These are phyloP conservation scores for Blepharisma stoltei DNA, from an alignment of 73 alveolate genomes.

Conservation along the genomic window DNA sequence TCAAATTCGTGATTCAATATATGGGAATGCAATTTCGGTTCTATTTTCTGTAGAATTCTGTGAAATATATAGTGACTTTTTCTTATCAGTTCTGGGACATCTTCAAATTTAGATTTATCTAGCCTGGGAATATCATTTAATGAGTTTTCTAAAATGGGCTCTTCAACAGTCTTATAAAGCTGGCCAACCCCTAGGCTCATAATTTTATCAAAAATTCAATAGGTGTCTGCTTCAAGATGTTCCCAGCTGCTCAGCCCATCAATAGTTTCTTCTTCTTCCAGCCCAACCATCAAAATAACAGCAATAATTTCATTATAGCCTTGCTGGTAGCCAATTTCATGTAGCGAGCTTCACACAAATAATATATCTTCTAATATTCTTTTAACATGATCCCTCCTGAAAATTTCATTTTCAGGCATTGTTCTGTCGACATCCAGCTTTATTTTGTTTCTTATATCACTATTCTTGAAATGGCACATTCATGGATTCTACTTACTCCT, in stretches of 20 bases:
- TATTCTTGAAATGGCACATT: not conserved
- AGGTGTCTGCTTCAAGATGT: not conserved
- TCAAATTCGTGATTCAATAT: constrained; percentile 36
- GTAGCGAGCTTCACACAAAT: not conserved
- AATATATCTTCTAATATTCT: not conserved
- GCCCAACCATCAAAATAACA: not conserved
- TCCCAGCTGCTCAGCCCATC: not conserved
- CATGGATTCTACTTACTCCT: not conserved
- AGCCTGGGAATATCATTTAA: not conserved
- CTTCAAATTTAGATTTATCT: not conserved
- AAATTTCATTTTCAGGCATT: not conserved
- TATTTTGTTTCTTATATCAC: not conserved
- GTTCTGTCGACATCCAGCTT: not conserved
- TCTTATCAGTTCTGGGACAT: not conserved
- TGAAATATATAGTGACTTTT: not conserved
- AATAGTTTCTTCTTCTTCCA: not conserved
- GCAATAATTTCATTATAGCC: not conserved
- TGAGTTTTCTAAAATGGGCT: not conserved
- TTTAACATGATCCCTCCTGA: not conserved
- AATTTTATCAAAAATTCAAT: not conserved
- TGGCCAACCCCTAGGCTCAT: not conserved
- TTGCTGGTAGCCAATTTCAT: not conserved
- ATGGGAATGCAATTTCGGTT: constrained; percentile 29
- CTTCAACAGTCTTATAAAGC: not conserved
- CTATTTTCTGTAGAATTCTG: constrained; percentile 22